A percentile compares a stretch with the other conserved stretches of the same genome.
These are phyloP conservation scores for Apium graveolens DNA, from an alignment of 129 eudicot species.

Conservation along the genomic window DNA sequence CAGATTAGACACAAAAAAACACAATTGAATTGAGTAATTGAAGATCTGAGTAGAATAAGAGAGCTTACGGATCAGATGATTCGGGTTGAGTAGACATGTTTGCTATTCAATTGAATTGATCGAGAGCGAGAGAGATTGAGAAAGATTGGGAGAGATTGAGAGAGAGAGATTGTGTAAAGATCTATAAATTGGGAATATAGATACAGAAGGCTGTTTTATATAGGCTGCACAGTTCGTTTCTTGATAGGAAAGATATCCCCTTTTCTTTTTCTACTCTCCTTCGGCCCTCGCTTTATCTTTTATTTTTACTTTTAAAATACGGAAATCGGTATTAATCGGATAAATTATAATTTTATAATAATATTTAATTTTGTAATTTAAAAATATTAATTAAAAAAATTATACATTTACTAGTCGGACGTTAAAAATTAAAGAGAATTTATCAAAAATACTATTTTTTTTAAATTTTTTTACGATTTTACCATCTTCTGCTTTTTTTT, in stretches of 20 bases:
- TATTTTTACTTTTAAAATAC: too few relatives aligned
- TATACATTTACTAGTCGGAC: too few relatives aligned
- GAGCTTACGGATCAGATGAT: conserved; percentile 72
- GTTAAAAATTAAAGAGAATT: too few relatives aligned
- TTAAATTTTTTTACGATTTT: too few relatives aligned
- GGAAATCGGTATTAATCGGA: too few relatives aligned
- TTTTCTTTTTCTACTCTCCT: not conserved
- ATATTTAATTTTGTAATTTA: too few relatives aligned
- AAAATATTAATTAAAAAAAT: too few relatives aligned
- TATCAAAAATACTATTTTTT: too few relatives aligned
- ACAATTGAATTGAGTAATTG: not conserved
- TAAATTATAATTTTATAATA: too few relatives aligned
- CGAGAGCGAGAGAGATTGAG: not conserved
- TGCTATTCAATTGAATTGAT: not conserved
- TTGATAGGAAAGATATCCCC: conserved; percentile 36
- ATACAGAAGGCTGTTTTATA: not conserved
- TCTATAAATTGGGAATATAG: not conserved
- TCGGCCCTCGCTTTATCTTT: not conserved
- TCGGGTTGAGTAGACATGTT: conserved; percentile 61
- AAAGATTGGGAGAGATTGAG: not conserved
- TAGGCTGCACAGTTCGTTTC: conserved; percentile 17
- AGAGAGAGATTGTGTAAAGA: conserved; percentile 13
- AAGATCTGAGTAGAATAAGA: not conserved
- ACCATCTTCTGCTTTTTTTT: too few relatives aligned
- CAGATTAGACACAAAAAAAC: not conserved